phyloP scores from a whole-genome alignment of 192 early-diverging fungal genomes.

The Coemansia sp. region DNA sequence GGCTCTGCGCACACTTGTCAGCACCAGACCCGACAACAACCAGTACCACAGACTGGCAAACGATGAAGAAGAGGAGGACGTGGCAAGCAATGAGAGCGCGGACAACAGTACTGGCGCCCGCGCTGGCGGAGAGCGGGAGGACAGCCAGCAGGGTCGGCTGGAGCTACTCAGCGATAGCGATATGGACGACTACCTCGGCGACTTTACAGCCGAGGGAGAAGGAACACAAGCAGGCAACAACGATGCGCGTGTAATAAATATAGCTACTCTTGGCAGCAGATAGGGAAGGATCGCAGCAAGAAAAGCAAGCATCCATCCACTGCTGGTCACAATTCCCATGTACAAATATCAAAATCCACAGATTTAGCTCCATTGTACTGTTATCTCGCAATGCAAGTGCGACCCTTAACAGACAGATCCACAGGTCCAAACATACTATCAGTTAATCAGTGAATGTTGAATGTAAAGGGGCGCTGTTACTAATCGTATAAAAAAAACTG shows the following conservation, averaged over 20 bases:
- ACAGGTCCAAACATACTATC: too few relatives aligned
- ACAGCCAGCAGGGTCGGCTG: neutral
- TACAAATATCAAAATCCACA: neutral
- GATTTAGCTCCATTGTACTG: too few relatives aligned
- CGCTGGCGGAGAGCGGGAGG: neutral
- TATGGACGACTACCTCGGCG: conserved; percentile 14
- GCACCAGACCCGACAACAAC: neutral
- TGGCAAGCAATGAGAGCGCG: neutral
- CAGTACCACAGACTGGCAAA: conserved; percentile 29
- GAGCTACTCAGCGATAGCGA: conserved; percentile 28
- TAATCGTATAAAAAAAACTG: too few relatives aligned
- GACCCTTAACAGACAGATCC: too few relatives aligned
- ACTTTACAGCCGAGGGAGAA: neutral
- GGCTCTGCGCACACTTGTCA: conserved; percentile 37
- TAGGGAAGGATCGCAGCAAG: neutral
- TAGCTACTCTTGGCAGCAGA: neutral
- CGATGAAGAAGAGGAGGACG: conserved; percentile 14
- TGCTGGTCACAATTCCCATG: neutral
- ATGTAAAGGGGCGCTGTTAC: too few relatives aligned
- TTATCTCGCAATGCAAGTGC: too few relatives aligned
- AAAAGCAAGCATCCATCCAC: neutral
- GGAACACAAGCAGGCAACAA: conserved; percentile 2
- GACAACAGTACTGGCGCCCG: neutral
- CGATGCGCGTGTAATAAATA: conserved; percentile 10
- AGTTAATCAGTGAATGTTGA: too few relatives aligned